Evolutionary conservation across 805 yeast genomes (phyloP).

Genomic region (Debaryomyces hansenii): DNA sequence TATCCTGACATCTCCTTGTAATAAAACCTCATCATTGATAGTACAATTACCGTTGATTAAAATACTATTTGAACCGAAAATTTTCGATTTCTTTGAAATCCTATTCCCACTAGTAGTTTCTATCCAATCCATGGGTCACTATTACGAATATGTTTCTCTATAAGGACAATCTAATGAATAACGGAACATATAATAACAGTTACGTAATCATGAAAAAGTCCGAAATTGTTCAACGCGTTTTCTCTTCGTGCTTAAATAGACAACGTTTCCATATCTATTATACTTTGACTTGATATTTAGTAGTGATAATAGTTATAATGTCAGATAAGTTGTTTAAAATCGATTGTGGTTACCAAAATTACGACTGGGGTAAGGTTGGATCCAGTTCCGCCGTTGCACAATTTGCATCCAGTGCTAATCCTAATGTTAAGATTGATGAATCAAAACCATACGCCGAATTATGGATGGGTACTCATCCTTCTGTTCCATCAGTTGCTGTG

Average conservation of each 20-base stretch:
- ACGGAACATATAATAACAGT: too few relatives aligned
- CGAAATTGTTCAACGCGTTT: too few relatives aligned
- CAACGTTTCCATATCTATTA: not conserved
- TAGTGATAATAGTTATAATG: constrained; percentile 13
- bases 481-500: constrained; percentile 71
- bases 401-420: constrained; percentile 73
- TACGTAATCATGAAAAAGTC: not conserved
- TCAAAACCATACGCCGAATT: constrained; percentile 90
- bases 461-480: constrained; percentile 99
- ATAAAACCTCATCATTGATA: constrained; percentile 32
- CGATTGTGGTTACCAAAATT: constrained; percentile 68
- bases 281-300: not conserved
- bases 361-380: constrained; percentile 90
- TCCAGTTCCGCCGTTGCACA: constrained; percentile 83
- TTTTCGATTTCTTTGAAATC: constrained; percentile 44
- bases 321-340: constrained; percentile 35
- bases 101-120: constrained; percentile 55
- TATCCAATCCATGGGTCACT: constrained; percentile 30
- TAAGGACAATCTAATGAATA: too few relatives aligned
- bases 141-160: not conserved
- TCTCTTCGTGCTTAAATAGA: not conserved
- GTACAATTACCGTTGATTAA: constrained; percentile 49
- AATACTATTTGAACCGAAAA: constrained; percentile 44
- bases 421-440: constrained; percentile 62
- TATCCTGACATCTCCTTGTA: constrained; percentile 32